Percentiles rank a stretch among this genome's conserved stretches.
These are phyloP conservation scores for Fusarium oligoseptatum DNA, from an alignment of 2,329 filamentous ascomycete species.

Conservation along the genomic window DNA sequence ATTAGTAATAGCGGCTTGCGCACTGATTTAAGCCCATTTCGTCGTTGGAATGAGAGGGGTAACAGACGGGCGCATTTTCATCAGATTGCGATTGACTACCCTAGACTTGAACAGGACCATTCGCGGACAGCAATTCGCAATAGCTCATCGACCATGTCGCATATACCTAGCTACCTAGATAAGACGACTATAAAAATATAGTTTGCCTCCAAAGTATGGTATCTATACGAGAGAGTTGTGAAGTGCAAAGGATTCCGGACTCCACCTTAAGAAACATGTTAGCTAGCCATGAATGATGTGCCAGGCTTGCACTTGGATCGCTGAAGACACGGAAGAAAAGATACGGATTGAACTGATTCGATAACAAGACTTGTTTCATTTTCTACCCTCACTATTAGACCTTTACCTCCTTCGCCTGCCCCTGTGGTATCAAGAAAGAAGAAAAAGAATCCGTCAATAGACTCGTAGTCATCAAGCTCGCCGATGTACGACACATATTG, in stretches of 20 bases:
- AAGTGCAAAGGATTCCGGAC: too few species aligned
- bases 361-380: neutral
- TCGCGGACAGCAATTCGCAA: neutral
- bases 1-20: neutral
- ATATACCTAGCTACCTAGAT: neutral
- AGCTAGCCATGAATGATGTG: too few species aligned
- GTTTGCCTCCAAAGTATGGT: neutral
- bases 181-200: neutral
- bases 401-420: neutral
- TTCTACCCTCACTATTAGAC: neutral
- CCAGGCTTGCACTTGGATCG: neutral
- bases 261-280: too few species aligned
- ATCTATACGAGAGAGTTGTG: neutral
- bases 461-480: constrained; percentile 21
- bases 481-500: constrained; percentile 66
- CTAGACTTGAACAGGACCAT: neutral
- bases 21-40: neutral
- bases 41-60: neutral
- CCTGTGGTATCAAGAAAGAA: neutral
- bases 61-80: too few species aligned
- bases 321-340: neutral
- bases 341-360: neutral
- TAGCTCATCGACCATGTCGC: neutral
- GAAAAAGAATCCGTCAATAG: constrained; percentile 3
- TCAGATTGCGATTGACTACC: neutral